phyloP scores from a whole-genome alignment of 1,284 basidiomycete species.

The Ustilago cynodontis region DNA sequence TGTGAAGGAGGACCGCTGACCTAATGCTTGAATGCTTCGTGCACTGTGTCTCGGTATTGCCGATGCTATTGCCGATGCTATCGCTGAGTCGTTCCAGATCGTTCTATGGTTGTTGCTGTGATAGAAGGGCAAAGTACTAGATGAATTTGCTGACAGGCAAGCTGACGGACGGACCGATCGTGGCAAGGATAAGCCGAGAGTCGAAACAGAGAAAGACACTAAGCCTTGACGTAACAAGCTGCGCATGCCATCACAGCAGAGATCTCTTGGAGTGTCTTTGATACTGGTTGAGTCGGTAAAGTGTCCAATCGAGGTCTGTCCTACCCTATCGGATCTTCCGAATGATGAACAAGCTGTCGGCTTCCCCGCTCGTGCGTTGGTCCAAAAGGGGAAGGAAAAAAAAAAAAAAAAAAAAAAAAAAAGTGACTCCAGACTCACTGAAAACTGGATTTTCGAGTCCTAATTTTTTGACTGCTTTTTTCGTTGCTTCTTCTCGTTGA shows the following conservation, averaged over 20 bases:
- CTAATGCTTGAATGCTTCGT: constrained; percentile 1
- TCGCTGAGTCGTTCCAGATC: neutral
- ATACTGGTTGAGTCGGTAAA: too few relatives aligned
- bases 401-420: neutral
- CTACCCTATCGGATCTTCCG: constrained; percentile 6
- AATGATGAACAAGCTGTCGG: neutral
- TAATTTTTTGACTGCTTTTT: neutral
- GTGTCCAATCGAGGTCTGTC: too few relatives aligned
- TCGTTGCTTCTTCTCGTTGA: constrained; percentile 3
- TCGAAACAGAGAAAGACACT: neutral
- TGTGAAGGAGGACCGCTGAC: constrained; percentile 7
- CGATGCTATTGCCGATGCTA: neutral
- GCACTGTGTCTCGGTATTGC: too few relatives aligned
- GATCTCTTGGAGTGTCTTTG: too few relatives aligned
- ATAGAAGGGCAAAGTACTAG: neutral
- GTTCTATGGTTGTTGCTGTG: neutral
- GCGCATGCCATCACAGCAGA: constrained; percentile 29
- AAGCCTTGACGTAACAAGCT: neutral
- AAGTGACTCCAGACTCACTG: constrained; percentile 4
- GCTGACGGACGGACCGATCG: constrained; percentile 14
- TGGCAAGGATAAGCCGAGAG: constrained; percentile 6
- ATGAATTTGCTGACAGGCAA: neutral
- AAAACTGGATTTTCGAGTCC: neutral
- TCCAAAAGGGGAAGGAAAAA: neutral
- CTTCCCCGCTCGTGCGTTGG: neutral